Conservation (phyloP, 331 rosid genomes). For the Saraca asoca region DNA sequence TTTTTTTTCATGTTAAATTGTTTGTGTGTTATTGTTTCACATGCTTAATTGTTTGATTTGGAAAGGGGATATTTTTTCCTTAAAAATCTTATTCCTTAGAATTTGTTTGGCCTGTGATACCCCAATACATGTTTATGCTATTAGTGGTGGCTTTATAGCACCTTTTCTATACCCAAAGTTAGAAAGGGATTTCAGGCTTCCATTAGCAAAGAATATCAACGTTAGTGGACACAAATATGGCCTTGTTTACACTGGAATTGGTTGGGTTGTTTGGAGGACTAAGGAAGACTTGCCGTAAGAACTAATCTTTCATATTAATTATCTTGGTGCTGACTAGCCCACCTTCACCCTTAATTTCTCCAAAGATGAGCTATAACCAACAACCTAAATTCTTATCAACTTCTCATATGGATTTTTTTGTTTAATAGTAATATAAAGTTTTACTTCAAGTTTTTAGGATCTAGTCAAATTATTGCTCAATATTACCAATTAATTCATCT, state of each 20-base stretch:
- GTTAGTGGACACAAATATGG: constrained; percentile 85
- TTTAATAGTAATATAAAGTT: no score
- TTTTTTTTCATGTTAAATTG: no score
- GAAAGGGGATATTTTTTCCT: no score
- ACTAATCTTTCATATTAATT: constrained; percentile 73
- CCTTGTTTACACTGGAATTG: constrained; percentile 74
- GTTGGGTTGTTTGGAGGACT: constrained; percentile 78
- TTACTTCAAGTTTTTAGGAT: no score
- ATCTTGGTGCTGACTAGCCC: constrained; percentile 80
- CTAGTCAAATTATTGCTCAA: constrained; percentile 78
- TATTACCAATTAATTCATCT: constrained; percentile 67
- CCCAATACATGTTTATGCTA: constrained; percentile 82
- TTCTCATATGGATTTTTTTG: no score
- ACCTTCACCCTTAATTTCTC: constrained; percentile 88
- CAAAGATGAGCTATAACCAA: no score
- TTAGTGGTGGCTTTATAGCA: constrained; percentile 77
- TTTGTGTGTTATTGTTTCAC: no score
- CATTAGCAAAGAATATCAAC: constrained; percentile 73
- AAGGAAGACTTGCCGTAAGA: constrained; percentile 70
- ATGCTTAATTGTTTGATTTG: no score
- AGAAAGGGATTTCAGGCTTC: constrained; percentile 74
- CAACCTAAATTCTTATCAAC: no score
- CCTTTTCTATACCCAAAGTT: constrained; percentile 74
- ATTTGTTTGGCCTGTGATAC: no score
- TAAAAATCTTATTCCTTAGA: no score